These are phyloP conservation scores for Lecanosticta acicola DNA, from an alignment of 2,329 filamentous ascomycete species.

Conservation along the genomic window DNA sequence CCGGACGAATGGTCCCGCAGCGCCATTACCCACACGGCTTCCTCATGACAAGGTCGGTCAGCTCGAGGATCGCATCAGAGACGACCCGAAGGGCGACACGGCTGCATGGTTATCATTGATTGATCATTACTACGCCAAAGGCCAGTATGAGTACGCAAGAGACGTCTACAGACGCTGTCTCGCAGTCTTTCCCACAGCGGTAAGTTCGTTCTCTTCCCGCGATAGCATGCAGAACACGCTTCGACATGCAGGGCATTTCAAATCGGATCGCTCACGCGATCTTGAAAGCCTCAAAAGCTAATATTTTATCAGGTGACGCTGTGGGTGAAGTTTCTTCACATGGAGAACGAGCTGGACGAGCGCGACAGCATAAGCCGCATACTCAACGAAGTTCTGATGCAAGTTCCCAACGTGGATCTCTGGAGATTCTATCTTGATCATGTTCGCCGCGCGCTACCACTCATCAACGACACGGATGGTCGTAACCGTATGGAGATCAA, in stretches of 20 bases:
- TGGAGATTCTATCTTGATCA: slow-evolving; percentile 96
- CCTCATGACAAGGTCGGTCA: slow-evolving; percentile 70
- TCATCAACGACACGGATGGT: slow-evolving; percentile 72
- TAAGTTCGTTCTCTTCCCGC: slow-evolving; percentile 55
- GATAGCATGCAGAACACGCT: no score
- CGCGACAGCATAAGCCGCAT: slow-evolving; percentile 74
- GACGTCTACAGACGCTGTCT: slow-evolving; percentile 81
- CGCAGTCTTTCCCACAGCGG: slow-evolving; percentile 79
- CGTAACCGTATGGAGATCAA: slow-evolving; percentile 72
- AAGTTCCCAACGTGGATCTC: slow-evolving; percentile 74
- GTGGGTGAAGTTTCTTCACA: slow-evolving; percentile 81
- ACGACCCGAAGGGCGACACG: slow-evolving; percentile 87
- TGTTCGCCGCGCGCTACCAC: slow-evolving; percentile 82
- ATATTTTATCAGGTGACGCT: slow-evolving; percentile 64
- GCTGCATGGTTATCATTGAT: slow-evolving; percentile 89
- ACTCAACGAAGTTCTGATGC: slow-evolving; percentile 72
- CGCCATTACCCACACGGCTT: slow-evolving; percentile 40
- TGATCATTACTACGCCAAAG: slow-evolving; percentile 72
- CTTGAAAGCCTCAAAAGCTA: not conserved
- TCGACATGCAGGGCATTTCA: no score
- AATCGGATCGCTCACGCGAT: not conserved
- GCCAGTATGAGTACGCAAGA: slow-evolving; percentile 75
- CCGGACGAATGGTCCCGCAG: slow-evolving; percentile 14
- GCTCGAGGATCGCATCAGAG: slow-evolving; percentile 83
- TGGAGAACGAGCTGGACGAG: slow-evolving; percentile 85